A percentile compares a stretch with the other conserved stretches of the same genome.
Evolutionary conservation across 2,329 filamentous ascomycete genomes (phyloP).

Genomic region (Knoxdaviesia capensis): DNA sequence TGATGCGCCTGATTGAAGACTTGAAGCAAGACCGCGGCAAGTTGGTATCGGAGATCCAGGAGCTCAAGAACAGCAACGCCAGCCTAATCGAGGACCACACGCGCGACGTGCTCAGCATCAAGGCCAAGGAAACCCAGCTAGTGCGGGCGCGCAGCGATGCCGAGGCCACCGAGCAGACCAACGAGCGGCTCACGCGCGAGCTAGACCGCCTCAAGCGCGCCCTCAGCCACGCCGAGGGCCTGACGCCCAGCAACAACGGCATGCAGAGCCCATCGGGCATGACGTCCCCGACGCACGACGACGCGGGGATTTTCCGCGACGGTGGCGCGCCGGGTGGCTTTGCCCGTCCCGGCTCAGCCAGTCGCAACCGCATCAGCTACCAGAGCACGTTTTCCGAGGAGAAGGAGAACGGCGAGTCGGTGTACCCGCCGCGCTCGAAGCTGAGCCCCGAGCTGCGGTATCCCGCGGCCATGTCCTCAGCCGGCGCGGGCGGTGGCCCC

Average conservation of each 20-base stretch:
- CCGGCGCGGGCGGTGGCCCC: not conserved
- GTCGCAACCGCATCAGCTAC: conserved; percentile 37
- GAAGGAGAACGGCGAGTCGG: conserved; percentile 47
- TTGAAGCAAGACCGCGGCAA: conserved; percentile 64
- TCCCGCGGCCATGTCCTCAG: conserved; percentile 14
- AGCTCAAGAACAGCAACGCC: conserved; percentile 92
- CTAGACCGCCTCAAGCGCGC: conserved; percentile 88
- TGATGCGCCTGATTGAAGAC: conserved; percentile 59
- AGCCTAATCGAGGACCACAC: conserved; percentile 95
- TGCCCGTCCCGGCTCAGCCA: conserved; percentile 9
- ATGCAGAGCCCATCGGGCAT: conserved; percentile 11
- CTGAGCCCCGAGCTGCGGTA: conserved; percentile 35
- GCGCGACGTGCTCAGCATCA: conserved; percentile 83
- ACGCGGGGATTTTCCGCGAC: conserved; percentile 39
- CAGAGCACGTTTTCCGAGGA: conserved; percentile 52
- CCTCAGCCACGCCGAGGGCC: conserved; percentile 38
- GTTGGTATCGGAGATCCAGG: conserved; percentile 70
- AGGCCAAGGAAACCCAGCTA: conserved; percentile 94
- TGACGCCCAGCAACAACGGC: conserved; percentile 9
- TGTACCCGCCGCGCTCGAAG: conserved; percentile 26
- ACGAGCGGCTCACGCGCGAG: conserved; percentile 68
- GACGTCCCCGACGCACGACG: conserved; percentile 34
- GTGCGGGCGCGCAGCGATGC: conserved; percentile 80
- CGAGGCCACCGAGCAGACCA: conserved; percentile 70
- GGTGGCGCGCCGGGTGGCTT: conserved; percentile 13